Evolutionary conservation across 441 rosid species (phyloP), one percentile per base, ranked within the genome.

Genomic region (Gossypium schwendimanii): DNA sequence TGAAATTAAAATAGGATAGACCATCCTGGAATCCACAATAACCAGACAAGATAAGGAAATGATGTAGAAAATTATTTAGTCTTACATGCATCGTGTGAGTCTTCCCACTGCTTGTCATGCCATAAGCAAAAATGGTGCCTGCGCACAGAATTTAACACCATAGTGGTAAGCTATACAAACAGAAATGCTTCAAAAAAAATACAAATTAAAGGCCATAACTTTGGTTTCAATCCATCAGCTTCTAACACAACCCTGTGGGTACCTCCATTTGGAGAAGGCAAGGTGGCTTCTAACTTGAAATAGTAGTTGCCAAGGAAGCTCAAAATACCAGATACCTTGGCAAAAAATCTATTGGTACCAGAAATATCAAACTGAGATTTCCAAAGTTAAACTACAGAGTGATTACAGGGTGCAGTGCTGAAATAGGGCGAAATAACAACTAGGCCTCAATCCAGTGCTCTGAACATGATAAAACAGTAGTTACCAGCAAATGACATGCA

Each of bases 81-180:
- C 94, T 90, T 83, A 96, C 99, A 86, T 91, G 98, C 99, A 96
- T 96, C 4, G 98, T 91, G 77, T 96, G 99, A 75, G 99, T 96
- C 84, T 96, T 96, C 83, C 99, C 99, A 79, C 99, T 96, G 88
- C 99, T 96, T 64, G 99, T 96, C 80, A 96, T 97, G 59, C 99
- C 99, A 79, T 96, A 96, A 54, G 99, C 99, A 83, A 93, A 96
- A 76, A 96, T 89, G 47, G 99, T 96, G 75, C 99, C 99, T 96
- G 84, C 23, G 68, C 77, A 49, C 60, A 71, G 66, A 84, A 64
- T 70, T 74, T 66, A 71, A 81, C 57, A 44, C 71, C 23, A 39
- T 39, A 39, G 44, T 10, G 0, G n/a, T 45, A 58, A 76, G 65
- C 20, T 52, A 53, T 61, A 57, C 15, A n/a, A 63, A 69, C 50